A percentile compares a stretch with the other conserved stretches of the same genome.
phyloP scores from a whole-genome alignment of 768 basidiomycete species.

The Botryobasidium botryosum region DNA sequence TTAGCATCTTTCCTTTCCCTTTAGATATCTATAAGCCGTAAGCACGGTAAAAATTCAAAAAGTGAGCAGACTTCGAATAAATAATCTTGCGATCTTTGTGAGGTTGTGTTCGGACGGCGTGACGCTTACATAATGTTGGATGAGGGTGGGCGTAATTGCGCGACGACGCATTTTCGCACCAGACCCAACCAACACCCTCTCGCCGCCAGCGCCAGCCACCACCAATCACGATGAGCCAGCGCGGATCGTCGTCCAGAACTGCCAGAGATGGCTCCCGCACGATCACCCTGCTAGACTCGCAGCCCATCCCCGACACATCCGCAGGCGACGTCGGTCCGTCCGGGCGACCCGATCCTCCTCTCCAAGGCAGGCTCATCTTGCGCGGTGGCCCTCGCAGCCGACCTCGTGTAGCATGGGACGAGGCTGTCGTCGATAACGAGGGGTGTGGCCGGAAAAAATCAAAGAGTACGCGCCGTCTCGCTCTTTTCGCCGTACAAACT shows the following conservation, averaged over 20 bases:
- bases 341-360: constrained; percentile 14
- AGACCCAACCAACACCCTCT: no score
- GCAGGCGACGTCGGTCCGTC: background rate
- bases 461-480: constrained; percentile 51
- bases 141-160: no score
- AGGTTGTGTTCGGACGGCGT: no score
- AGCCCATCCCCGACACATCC: constrained; percentile 12
- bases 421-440: constrained; percentile 83
- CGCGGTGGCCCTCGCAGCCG: constrained; percentile 33
- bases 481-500: background rate
- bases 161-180: no score
- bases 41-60: no score
- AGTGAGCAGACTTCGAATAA: no score
- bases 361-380: constrained; percentile 29
- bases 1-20: no score
- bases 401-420: constrained; percentile 63
- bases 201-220: no score
- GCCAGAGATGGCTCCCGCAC: constrained; percentile 21
- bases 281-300: constrained; percentile 20
- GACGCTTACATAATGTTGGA: no score
- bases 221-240: no score
- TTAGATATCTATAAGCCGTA: no score
- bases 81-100: no score
- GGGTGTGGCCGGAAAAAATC: constrained; percentile 77
- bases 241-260: background rate